Evolutionary conservation across 495 filamentous ascomycete species (phyloP), one percentile per base, ranked within the genome.

Genomic region (Daldinia loculata): DNA sequence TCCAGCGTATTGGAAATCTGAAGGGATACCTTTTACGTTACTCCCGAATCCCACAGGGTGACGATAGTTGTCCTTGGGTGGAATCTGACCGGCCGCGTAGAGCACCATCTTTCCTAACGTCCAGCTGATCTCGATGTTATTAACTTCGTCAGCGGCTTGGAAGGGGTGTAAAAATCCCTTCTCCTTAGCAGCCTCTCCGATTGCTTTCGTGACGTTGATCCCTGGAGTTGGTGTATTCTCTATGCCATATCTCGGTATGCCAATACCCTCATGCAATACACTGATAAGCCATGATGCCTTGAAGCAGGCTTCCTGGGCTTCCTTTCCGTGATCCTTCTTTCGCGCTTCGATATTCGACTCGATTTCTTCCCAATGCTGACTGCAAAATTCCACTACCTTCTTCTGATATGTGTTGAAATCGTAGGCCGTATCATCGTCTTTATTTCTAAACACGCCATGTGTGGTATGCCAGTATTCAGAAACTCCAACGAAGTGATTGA

Each of bases 401-500:
- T 91, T 81, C 70, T 98, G 95, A 74, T 98, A 99, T 0, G 91
- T 93, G 36, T 90, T 87, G 71, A 97, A 95, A 70, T 98, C 95
- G 79, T 98, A 98, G 0, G 91, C 88, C 70, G 91, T 92, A 24
- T 77, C 75, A 69, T 96, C 91, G 59, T 90, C 91, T 29, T 88
- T 89, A 76, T 89, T 89, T 66, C 93, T 91, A 73, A 98, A 98
- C 0, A 98, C 89, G 55, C 96, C 93, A 74, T 98, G 95, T 0
- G 95, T 99, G 0, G 95, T 97, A 80, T 99, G 95, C 95, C 95
- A 99, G 76, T 97, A 99, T 76, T 99, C 95, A 17, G 94, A 97
- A 60, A 99, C 95, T 7, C 95, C 95, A 27, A 99, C 90, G 74
- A 99, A 99, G 76, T 98, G 95, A 67, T 99, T 99, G 41, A 99